phyloP scores from a whole-genome alignment of 768 basidiomycete genomes.

The Agaricus sinodeliciosus region DNA sequence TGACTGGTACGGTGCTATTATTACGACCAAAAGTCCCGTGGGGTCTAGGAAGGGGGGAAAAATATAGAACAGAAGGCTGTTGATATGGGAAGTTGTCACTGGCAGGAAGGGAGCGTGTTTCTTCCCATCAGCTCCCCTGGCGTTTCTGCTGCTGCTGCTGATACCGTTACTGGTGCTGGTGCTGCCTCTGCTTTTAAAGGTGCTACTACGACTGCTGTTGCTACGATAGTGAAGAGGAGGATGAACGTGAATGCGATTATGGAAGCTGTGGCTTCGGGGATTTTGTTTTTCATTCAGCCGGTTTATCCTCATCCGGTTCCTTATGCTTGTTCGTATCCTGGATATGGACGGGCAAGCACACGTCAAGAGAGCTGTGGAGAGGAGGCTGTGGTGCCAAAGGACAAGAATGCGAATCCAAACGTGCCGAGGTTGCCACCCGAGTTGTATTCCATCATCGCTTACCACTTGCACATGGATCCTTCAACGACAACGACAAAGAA shows the following conservation, averaged over 20 bases:
- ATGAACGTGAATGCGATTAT: neutral
- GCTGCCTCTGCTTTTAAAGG: neutral
- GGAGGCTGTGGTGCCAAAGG: too few relatives aligned
- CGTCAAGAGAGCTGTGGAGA: too few relatives aligned
- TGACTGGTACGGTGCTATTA: too few relatives aligned
- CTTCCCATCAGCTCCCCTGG: too few relatives aligned
- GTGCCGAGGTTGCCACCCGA: neutral
- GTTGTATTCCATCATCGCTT: slow-evolving; percentile 5
- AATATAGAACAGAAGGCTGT: too few relatives aligned
- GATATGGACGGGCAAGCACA: too few relatives aligned
- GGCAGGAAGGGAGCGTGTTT: too few relatives aligned
- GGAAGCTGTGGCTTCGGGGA: neutral
- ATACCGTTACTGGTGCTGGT: too few relatives aligned
- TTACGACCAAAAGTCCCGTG: too few relatives aligned
- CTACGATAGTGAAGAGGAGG: neutral
- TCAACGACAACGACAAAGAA: neutral
- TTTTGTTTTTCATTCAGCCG: neutral
- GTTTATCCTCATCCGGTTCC: neutral
- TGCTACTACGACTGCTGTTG: neutral
- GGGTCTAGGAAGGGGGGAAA: too few relatives aligned
- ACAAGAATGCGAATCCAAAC: neutral
- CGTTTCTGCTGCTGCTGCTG: too few relatives aligned
- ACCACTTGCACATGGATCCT: neutral
- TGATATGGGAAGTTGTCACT: too few relatives aligned
- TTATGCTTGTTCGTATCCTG: neutral